Percentiles rank a stretch among this genome's conserved stretches.
Evolutionary conservation across 805 yeast genomes (phyloP).

Genomic region (Candida piceae): DNA sequence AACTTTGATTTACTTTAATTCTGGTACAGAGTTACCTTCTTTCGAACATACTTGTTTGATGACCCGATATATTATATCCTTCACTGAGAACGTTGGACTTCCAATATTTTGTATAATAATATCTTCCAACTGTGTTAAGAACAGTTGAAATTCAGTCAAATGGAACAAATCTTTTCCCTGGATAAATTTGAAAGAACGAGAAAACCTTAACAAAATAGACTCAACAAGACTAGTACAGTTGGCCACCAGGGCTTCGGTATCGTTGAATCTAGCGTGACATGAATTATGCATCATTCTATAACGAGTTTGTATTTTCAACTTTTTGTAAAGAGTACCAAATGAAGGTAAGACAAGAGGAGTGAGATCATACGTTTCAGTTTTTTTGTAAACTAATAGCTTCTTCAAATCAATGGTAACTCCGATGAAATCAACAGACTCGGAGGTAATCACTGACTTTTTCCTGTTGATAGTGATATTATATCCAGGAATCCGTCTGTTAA

Average conservation of each 20-base stretch:
- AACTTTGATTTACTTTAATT: too few species aligned
- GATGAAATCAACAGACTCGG: constrained; percentile 33
- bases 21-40: background rate
- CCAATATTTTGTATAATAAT: background rate
- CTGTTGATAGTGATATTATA: constrained; percentile 38
- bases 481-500: constrained; percentile 35
- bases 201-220: constrained; percentile 15
- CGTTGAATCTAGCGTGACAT: constrained; percentile 20
- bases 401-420: constrained; percentile 35
- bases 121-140: constrained; percentile 1
- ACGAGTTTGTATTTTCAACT: constrained; percentile 24
- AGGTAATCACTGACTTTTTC: constrained; percentile 32
- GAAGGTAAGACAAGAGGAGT: constrained; percentile 8
- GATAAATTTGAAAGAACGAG: constrained; percentile 14
- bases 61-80: background rate
- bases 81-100: background rate
- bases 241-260: constrained; percentile 13
- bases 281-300: constrained; percentile 30
- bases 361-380: constrained; percentile 15
- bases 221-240: constrained; percentile 14
- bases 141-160: constrained; percentile 1
- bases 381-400: constrained; percentile 33
- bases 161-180: constrained; percentile 7
- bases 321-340: constrained; percentile 20
- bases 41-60: background rate